Evolutionary conservation across 208 protist species (phyloP), one percentile per base, ranked within the genome.

Genomic region (Trypanosoma congolense): DNA sequence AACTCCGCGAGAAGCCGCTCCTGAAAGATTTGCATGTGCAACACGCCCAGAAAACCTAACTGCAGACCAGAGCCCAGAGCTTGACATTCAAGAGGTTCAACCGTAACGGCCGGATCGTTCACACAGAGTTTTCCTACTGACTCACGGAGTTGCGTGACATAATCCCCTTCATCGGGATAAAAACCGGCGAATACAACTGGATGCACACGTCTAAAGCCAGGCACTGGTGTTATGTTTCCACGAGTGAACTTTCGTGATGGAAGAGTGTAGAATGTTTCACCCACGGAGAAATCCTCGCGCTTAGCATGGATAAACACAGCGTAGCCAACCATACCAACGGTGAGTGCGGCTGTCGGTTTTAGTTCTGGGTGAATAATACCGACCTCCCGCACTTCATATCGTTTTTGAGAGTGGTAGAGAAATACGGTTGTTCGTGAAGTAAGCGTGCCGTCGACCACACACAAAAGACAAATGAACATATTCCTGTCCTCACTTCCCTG

Each of bases 21-120:
- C 40, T 90, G 83, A 56, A 98, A 98, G 0, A 98, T 96, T 33
- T 98, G 94, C 96, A 99, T 97, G 77, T 99, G 98, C 16, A 99
- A 77, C 51, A 99, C 65, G 4, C 98, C 98, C 6, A 99, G 79
- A 71, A 99, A 99, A 19, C 98, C 97, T 60, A 96, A 89, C 65
- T 97, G 89, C 48, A 97, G 82, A 6, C 97, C 96, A 5, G 63
- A 44, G n/a, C 95, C 92, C 22, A 97, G 74, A 31, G 92, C 94
- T n/a, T 66, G 75, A 30, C 85, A 96, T 9, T 77, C 75, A 28
- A 96, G 67, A 46, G 76, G 28, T 63, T 92, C 74, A 43, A 97
- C 61, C 16, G 73, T 90, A 4, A 98, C 90, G 21, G 80, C 76
- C 2, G 90, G 85, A 54, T 99, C 97, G 48, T 96, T 99, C n/a